Percentiles rank a stretch among this genome's conserved stretches.
Evolutionary conservation across 768 basidiomycete genomes (phyloP).

Genomic region (Tylopilus rubrobrunneus): DNA sequence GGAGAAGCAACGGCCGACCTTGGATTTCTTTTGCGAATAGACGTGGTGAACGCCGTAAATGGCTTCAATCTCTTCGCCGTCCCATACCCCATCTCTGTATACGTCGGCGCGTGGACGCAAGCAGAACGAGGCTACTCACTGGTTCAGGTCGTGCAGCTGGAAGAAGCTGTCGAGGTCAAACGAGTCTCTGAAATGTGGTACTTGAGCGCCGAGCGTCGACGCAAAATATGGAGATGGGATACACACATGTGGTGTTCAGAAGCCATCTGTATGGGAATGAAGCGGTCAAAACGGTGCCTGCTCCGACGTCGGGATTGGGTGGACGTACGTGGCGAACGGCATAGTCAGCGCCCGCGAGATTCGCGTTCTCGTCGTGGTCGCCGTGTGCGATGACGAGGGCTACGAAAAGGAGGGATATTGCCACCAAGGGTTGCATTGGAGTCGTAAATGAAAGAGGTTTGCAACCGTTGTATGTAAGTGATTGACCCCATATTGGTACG

Average conservation of each 20-base stretch:
- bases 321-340: conserved; percentile 84
- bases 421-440: conserved; percentile 46
- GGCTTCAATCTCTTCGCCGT: conserved; percentile 86
- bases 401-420: conserved; percentile 37
- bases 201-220: not conserved
- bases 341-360: conserved; percentile 52
- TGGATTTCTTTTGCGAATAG: conserved; percentile 78
- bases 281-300: conserved; percentile 9
- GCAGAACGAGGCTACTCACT: conserved; percentile 37
- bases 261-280: conserved; percentile 62
- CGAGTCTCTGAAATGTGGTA: conserved; percentile 51
- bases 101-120: not conserved
- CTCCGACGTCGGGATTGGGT: conserved; percentile 5
- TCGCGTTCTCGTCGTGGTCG: conserved; percentile 56
- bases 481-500: not conserved
- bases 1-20: conserved; percentile 34
- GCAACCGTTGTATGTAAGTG: too few relatives aligned
- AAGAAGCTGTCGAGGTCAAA: conserved; percentile 90
- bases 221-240: not conserved
- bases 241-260: conserved; percentile 82
- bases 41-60: conserved; percentile 96
- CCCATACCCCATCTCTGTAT: conserved; percentile 76
- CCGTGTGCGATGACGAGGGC: conserved; percentile 47
- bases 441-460: conserved; percentile 7
- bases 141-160: conserved; percentile 89